Evolutionary conservation across 176 grass and related monocot species (phyloP), one percentile per base, ranked within the genome.

Genomic region (Canna indica): DNA sequence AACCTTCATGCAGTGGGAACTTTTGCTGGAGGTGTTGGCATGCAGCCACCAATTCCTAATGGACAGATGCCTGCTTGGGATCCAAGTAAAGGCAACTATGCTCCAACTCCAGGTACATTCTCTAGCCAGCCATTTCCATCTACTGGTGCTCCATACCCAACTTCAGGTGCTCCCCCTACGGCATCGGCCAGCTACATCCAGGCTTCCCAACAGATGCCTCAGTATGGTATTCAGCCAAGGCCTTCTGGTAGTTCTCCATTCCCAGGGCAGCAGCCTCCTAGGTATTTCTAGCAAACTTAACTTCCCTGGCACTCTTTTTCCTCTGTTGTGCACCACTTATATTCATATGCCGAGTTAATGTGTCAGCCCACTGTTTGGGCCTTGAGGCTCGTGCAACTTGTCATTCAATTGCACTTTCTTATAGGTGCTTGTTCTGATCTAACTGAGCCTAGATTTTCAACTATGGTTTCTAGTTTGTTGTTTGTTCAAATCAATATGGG

Each of bases 11-110:
- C 72, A 64, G 65, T 67, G 27, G 59, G 78, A n/a, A 65, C 59
- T 64, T 86, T 83, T 75, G 83, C 17, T 15, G 22, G 50, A 16
- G 15, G 27, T 16, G 34, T 38, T 36, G 63, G 34, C 20, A 66
- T n/a, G 63, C 78, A 67, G 38, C 50, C 39, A 70, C 75, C 81
- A 30, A 67, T 75, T 45, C 36, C 36, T 46, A 81, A 75, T 0
- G 67, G 82, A 18, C 82, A 60, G 54, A 36, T 78, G 46, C 77
- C 73, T 11, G 64, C 83, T 67, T 91, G 89, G 89, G 84, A 81
- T 85, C 74, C 74, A 0, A 66, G 80, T 71, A 88, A 38, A 56
- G 53, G 24, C 48, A 41, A 65, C 62, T 30, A 87, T 82, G 62
- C 35, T 13, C 35, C 35, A 24, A 22, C 35, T 36, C 33, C 76